phyloP scores from a whole-genome alignment of 1,284 basidiomycete genomes.

The Thecaphora thlaspeos region DNA sequence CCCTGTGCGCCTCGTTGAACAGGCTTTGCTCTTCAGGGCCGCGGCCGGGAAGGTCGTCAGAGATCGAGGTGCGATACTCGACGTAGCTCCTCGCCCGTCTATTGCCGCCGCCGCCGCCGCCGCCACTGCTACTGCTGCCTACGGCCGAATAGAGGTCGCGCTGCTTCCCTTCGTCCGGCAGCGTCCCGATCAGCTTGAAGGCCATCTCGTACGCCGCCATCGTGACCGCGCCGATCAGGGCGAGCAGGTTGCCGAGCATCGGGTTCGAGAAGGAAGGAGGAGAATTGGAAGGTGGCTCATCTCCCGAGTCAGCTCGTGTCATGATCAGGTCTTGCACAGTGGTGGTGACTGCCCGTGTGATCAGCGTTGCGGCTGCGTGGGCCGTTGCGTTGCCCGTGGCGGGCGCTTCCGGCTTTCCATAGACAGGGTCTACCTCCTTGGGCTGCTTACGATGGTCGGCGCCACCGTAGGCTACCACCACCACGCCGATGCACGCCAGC shows the following conservation, averaged over 20 bases:
- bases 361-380: slow-evolving; percentile 1
- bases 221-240: slow-evolving; percentile 51
- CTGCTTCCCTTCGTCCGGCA: slow-evolving; percentile 44
- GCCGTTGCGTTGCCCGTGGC: neutral
- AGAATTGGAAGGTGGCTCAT: slow-evolving; percentile 10
- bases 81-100: slow-evolving; percentile 31
- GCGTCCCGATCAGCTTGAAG: slow-evolving; percentile 52
- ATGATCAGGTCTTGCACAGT: neutral
- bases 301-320: slow-evolving; percentile 1
- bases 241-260: slow-evolving; percentile 44
- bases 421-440: slow-evolving; percentile 33
- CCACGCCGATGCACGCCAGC: slow-evolving; percentile 48
- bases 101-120: slow-evolving; percentile 12
- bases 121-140: slow-evolving; percentile 2
- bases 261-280: slow-evolving; percentile 27
- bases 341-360: slow-evolving; percentile 4
- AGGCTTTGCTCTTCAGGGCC: slow-evolving; percentile 17
- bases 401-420: slow-evolving; percentile 22
- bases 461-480: slow-evolving; percentile 52
- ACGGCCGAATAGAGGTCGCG: slow-evolving; percentile 32
- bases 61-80: slow-evolving; percentile 9
- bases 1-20: slow-evolving; percentile 2
- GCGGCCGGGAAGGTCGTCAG: too few species aligned
- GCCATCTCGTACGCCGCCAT: slow-evolving; percentile 56
- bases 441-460: slow-evolving; percentile 39